phyloP scores from a whole-genome alignment of 192 early-diverging fungal genomes.

The Allomyces macrogynus region DNA sequence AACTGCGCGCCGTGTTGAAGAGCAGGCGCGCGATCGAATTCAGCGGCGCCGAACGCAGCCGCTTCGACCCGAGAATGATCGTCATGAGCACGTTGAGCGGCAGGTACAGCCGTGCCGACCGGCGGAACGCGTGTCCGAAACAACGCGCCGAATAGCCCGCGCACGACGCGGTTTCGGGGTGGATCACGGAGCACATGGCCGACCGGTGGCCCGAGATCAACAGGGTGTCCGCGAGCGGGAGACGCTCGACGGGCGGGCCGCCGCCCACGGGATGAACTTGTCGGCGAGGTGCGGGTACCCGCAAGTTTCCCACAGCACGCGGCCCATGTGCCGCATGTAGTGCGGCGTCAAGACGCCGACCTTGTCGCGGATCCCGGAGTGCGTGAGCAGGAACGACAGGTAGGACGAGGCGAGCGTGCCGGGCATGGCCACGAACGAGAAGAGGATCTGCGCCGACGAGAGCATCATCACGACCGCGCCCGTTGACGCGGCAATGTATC shows the following conservation, averaged over 20 bases:
- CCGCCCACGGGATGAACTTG: constrained; percentile 9
- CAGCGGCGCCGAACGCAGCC: constrained; percentile 14
- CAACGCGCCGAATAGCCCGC: constrained; percentile 14
- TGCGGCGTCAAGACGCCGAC: constrained; percentile 7
- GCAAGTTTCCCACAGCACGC: constrained; percentile 1
- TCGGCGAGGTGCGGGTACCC: neutral
- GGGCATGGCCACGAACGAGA: constrained; percentile 26
- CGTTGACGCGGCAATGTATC: constrained; percentile 13
- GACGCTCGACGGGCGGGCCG: constrained; percentile 7
- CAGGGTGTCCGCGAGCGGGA: constrained; percentile 7
- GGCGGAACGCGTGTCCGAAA: constrained; percentile 22
- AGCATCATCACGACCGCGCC: constrained; percentile 26
- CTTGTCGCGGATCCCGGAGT: constrained; percentile 13
- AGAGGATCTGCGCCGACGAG: constrained; percentile 24
- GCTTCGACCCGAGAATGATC: constrained; percentile 13
- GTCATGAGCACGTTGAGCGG: constrained; percentile 38
- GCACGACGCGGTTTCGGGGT: constrained; percentile 34
- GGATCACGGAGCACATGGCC: constrained; percentile 35
- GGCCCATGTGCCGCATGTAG: constrained; percentile 6
- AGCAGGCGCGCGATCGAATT: constrained; percentile 19
- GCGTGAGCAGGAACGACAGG: constrained; percentile 23
- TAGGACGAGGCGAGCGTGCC: constrained; percentile 36
- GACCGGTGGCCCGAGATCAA: constrained; percentile 15
- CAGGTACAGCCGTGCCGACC: constrained; percentile 34
- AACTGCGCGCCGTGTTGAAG: constrained; percentile 31